Evolutionary conservation across 176 grass and related monocot genomes (phyloP), one percentile per base, ranked within the genome.

Genomic region (Panicum miliaceum): DNA sequence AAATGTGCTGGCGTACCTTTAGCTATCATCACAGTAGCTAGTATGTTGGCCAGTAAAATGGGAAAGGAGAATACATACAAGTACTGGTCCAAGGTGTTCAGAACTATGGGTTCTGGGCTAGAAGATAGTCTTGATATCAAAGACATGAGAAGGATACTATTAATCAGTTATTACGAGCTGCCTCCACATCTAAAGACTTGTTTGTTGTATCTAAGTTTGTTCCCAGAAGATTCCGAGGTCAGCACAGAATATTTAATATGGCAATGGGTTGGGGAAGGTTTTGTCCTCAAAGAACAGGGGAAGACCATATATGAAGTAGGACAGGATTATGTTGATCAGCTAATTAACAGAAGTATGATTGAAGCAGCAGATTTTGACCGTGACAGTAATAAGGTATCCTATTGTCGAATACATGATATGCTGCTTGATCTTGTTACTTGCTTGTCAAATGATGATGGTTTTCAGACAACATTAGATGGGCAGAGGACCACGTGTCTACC

Each of bases 301-400:
- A 77, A 1, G 25, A 1, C 8, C 7, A 12, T 77, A 0, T 50
- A 48, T 13, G 63, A 85, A 36, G 25, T 84, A 1, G 75, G 56
- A 29, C n/a, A 77, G 45, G 7, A 32, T 12, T 52, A 73, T 52
- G 3, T 73, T 2, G 22, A n/a, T 71, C 1, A 71, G 22, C 36
- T 68, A 20, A 22, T 68, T 22, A 41, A 68, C 19, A 68, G 36
- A 41, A 68, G 38, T 10, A 41, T 71, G 40, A 71, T 71, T 3
- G 1, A 45, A 26, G 12, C 26, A 4, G 0, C 0, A 5, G 0
- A 10, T 2, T 1, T n/a, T 12, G 0, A 3, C 0, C 0, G 0
- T 43, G 4, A 11, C 0, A 37, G 2, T 0, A 35, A 56, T 0
- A 25, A 1, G 1, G 0, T 0, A 0, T 0, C 2, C 3, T 13